Evolutionary conservation across 805 yeast species (phyloP).

Genomic region (Lipomyces sp.): DNA sequence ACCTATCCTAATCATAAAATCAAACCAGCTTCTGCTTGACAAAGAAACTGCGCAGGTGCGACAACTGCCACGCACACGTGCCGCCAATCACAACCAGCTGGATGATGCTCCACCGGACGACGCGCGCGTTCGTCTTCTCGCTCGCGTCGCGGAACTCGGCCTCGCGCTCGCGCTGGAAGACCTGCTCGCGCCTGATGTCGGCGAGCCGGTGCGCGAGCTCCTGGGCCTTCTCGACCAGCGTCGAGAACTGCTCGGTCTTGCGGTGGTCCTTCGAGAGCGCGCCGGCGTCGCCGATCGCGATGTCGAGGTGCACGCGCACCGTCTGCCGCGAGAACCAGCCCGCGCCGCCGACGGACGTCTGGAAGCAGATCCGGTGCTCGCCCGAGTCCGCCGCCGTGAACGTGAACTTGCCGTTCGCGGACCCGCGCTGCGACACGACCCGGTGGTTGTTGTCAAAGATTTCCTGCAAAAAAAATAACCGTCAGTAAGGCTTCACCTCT

Average conservation of each 20-base stretch:
- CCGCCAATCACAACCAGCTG: constrained; percentile 65
- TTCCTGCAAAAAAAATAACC: constrained; percentile 43
- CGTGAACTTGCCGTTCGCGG: constrained; percentile 63
- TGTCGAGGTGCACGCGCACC: constrained; percentile 71
- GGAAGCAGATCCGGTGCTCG: constrained; percentile 79
- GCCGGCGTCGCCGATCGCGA: constrained; percentile 64
- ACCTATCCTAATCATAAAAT: no score
- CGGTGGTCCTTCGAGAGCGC: constrained; percentile 48
- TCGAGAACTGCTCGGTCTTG: constrained; percentile 46
- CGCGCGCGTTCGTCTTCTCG: constrained; percentile 70
- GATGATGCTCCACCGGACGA: constrained; percentile 67
- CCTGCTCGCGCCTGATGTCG: constrained; percentile 63
- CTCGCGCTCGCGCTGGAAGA: constrained; percentile 61
- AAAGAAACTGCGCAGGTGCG: constrained; percentile 75
- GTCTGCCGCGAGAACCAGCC: constrained; percentile 62
- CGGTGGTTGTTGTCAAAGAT: constrained; percentile 79
- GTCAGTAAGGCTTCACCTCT: constrained; percentile 4
- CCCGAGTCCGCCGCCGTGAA: constrained; percentile 82
- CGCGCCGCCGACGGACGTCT: constrained; percentile 42
- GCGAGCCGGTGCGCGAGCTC: constrained; percentile 56
- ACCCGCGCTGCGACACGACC: constrained; percentile 64
- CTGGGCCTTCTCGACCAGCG: constrained; percentile 55
- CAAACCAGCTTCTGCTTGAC: constrained; percentile 81
- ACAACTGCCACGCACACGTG: constrained; percentile 73
- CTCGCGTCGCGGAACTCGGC: constrained; percentile 71